phyloP scores from a whole-genome alignment of 169 alveolate genomes.

The Plasmodium inui region DNA sequence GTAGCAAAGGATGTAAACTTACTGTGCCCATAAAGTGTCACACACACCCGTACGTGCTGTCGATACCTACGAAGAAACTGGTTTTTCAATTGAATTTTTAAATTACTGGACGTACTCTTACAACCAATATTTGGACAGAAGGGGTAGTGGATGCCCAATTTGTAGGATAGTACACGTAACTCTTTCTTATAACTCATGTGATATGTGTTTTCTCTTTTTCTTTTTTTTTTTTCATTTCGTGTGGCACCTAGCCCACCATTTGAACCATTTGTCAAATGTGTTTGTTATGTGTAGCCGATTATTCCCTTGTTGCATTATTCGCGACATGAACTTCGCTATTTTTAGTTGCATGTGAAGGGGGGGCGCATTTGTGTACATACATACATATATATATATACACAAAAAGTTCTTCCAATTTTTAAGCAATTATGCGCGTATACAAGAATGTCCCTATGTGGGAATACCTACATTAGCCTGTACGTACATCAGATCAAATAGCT shows the following conservation, averaged over 20 bases:
- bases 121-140: not conserved
- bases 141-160: not conserved
- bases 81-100: not conserved
- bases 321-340: not conserved
- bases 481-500: not conserved
- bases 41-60: not conserved
- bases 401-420: not conserved
- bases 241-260: not conserved
- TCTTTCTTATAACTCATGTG: not conserved
- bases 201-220: not conserved
- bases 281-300: not conserved
- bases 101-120: not conserved
- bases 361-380: not conserved
- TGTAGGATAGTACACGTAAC: not conserved
- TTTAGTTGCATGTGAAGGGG: not conserved
- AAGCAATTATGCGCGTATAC: not conserved
- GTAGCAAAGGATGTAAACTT: not conserved
- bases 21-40: not conserved
- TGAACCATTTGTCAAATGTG: not conserved
- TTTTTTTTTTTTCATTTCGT: conserved; percentile 1
- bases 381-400: not conserved
- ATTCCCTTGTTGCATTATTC: not conserved
- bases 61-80: not conserved
- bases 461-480: not conserved
- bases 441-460: not conserved